Evolutionary conservation across 129 eudicot species (phyloP).

Genomic region (Chrysanthemum lavandulifolium): DNA sequence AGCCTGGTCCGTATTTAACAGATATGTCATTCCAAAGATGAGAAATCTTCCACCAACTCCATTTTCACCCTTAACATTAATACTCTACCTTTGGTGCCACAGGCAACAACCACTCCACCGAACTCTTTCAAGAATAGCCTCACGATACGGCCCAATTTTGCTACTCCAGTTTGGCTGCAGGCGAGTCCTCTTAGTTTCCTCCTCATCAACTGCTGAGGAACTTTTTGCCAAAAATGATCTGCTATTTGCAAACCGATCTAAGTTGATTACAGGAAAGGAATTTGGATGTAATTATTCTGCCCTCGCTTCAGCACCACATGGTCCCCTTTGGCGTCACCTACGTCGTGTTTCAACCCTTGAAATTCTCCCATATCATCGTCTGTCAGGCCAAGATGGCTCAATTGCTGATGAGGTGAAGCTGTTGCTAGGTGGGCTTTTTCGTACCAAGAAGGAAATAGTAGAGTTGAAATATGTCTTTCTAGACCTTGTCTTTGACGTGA

Average conservation of each 20-base stretch:
- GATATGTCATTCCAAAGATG: slow-evolving; percentile 23
- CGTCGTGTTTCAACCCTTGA: slow-evolving; percentile 40
- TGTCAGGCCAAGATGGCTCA: slow-evolving; percentile 19
- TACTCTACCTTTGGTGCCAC: slow-evolving; percentile 14
- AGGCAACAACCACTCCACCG: slow-evolving; percentile 39
- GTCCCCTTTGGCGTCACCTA: slow-evolving; percentile 43
- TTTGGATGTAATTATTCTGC: slow-evolving; percentile 41
- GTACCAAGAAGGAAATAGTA: slow-evolving; percentile 17
- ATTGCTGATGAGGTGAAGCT: slow-evolving; percentile 40
- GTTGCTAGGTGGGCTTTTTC: slow-evolving; percentile 16
- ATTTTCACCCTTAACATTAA: slow-evolving; percentile 21
- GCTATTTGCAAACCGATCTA: slow-evolving; percentile 45
- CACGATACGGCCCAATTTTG: slow-evolving; percentile 32
- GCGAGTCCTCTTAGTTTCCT: slow-evolving; percentile 41
- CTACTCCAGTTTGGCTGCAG: slow-evolving; percentile 41
- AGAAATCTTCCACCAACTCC: slow-evolving; percentile 36
- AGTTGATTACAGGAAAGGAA: slow-evolving; percentile 28
- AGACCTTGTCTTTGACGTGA: slow-evolving; percentile 38
- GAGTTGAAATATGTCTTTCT: slow-evolving; percentile 33
- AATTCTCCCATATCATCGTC: slow-evolving; percentile 33
- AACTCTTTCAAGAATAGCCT: slow-evolving; percentile 26
- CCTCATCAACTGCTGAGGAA: slow-evolving; percentile 43
- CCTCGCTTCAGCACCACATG: slow-evolving; percentile 47
- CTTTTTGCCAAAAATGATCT: slow-evolving; percentile 41
- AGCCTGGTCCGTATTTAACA: slow-evolving; percentile 33